A percentile compares a stretch with the other conserved stretches of the same genome.
Conservation (phyloP, 2,329 filamentous ascomycete species). For the Xylariaceae sp. region DNA sequence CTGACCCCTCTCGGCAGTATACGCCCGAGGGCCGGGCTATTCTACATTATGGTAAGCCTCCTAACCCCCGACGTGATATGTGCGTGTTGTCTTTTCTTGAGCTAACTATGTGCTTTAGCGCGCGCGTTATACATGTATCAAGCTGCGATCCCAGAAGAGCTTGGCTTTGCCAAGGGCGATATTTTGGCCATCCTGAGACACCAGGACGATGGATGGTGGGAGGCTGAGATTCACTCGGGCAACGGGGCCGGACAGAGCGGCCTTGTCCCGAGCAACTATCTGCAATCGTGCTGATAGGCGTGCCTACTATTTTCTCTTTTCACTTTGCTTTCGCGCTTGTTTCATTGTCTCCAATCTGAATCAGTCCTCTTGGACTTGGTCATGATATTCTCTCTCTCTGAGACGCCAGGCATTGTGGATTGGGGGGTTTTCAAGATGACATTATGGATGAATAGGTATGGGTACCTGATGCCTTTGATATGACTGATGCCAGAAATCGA, state of each 20-base stretch:
- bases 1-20: conserved; percentile 74
- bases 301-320: neutral
- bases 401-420: neutral
- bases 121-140: conserved; percentile 92
- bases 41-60: conserved; percentile 81
- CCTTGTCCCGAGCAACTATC: conserved; percentile 64
- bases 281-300: conserved; percentile 40
- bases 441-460: neutral
- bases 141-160: conserved; percentile 90
- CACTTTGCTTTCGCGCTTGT: neutral
- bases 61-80: neutral
- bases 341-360: neutral
- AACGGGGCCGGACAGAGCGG: conserved; percentile 49
- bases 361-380: neutral
- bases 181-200: conserved; percentile 80
- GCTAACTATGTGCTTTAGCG: conserved; percentile 48
- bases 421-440: neutral
- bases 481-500: neutral
- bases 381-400: neutral
- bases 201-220: conserved; percentile 99
- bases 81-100: conserved; percentile 14
- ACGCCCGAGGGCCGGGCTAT: conserved; percentile 83
- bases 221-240: conserved; percentile 80
- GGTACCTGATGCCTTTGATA: neutral
- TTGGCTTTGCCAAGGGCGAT: conserved; percentile 89